Evolutionary conservation across 192 early-diverging fungal genomes (phyloP).

Genomic region (Chytriomyces sp.): DNA sequence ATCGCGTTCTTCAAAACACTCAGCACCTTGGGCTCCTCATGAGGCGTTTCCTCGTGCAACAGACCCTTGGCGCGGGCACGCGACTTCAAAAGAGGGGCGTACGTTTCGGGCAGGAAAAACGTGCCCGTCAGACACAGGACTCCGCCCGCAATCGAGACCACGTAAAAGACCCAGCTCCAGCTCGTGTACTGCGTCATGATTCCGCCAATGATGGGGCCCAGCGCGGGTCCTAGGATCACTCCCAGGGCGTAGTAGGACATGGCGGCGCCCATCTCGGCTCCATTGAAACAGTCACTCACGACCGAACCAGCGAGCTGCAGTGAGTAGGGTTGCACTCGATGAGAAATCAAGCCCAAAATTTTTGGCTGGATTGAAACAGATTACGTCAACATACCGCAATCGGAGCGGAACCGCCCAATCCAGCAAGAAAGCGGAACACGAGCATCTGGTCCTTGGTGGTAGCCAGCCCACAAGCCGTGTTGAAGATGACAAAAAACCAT

Average conservation of each 20-base stretch:
- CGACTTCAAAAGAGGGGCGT: not conserved
- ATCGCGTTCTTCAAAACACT: not conserved
- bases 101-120: constrained; percentile 64
- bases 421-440: constrained; percentile 48
- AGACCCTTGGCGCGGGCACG: not conserved
- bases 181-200: constrained; percentile 48
- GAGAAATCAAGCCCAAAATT: not conserved
- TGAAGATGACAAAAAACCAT: constrained; percentile 44
- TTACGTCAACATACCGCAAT: constrained; percentile 40
- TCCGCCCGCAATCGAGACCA: constrained; percentile 58
- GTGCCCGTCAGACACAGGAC: constrained; percentile 42
- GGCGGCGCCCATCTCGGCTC: constrained; percentile 52
- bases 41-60: not conserved
- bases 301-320: constrained; percentile 44
- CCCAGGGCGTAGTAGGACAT: constrained; percentile 56
- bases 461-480: constrained; percentile 51
- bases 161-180: constrained; percentile 64
- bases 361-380: not conserved
- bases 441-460: constrained; percentile 38
- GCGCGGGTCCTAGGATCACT: constrained; percentile 50
- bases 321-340: not conserved
- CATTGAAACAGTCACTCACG: constrained; percentile 55
- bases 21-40: not conserved
- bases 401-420: constrained; percentile 49
- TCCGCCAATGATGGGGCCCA: constrained; percentile 58